These are phyloP conservation scores for Sarcodon sp. DNA, from an alignment of 768 basidiomycete genomes.

Conservation along the genomic window DNA sequence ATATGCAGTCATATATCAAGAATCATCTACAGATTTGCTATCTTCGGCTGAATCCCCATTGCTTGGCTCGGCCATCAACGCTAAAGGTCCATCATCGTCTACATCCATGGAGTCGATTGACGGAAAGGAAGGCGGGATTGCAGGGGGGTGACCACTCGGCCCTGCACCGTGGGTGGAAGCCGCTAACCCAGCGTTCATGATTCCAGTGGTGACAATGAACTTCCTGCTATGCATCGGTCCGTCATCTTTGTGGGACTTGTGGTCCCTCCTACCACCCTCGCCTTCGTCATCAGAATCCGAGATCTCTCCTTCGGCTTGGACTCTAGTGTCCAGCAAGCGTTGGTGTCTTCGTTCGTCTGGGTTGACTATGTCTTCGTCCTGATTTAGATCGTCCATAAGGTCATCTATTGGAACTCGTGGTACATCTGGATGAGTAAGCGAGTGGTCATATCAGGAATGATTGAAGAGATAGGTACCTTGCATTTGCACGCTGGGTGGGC, in stretches of 20 bases:
- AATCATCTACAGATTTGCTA: too few species aligned
- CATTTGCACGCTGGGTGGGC: constrained; percentile 91
- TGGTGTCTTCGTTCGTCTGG: constrained; percentile 66
- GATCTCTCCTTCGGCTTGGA: constrained; percentile 79
- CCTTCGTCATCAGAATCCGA: constrained; percentile 99
- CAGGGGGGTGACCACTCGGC: constrained; percentile 46
- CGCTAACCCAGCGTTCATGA: constrained; percentile 47
- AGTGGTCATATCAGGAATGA: background rate
- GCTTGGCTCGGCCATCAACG: constrained; percentile 5
- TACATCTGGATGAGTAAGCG: constrained; percentile 40
- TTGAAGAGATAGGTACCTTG: constrained; percentile 35
- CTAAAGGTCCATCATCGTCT: constrained; percentile 10
- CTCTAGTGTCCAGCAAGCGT: constrained; percentile 65
- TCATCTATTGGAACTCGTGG: constrained; percentile 79
- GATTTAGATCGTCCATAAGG: constrained; percentile 65
- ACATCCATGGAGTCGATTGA: constrained; percentile 14
- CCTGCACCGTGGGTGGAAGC: constrained; percentile 58
- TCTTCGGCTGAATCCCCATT: background rate
- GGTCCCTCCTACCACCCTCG: constrained; percentile 70
- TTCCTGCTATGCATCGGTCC: constrained; percentile 26
- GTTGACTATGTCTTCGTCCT: constrained; percentile 74
- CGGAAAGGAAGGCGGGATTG: constrained; percentile 9
- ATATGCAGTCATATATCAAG: too few species aligned
- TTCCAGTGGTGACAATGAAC: constrained; percentile 59
- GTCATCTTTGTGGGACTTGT: constrained; percentile 41